phyloP scores from a whole-genome alignment of 306 rosid genomes.

The Canavalia gladiata region DNA sequence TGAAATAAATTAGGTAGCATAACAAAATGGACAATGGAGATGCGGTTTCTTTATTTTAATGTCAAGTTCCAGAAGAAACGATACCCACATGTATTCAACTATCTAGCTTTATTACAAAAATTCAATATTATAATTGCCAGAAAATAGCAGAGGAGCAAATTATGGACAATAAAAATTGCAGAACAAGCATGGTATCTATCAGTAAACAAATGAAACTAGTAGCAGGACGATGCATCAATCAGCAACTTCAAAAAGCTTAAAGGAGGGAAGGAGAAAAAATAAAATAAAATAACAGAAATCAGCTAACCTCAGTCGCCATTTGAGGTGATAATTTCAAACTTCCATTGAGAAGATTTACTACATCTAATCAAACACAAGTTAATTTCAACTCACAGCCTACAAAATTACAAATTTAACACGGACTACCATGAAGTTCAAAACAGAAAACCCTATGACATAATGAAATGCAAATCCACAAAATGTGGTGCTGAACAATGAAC shows the following conservation, averaged over 20 bases:
- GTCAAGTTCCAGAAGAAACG: conserved; percentile 33
- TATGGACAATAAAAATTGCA: neutral
- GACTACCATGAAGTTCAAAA: conserved; percentile 49
- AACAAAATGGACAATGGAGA: conserved; percentile 3
- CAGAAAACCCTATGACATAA: conserved; percentile 58
- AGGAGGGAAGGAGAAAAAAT: neutral
- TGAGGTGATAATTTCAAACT: conserved; percentile 19
- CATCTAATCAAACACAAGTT: conserved; percentile 49
- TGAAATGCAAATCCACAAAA: conserved; percentile 57
- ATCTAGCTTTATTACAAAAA: neutral
- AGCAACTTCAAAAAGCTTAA: neutral
- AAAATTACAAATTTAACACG: conserved; percentile 60
- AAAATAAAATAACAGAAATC: neutral
- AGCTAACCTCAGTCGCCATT: conserved; percentile 28
- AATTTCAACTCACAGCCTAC: conserved; percentile 72
- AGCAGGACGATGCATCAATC: neutral
- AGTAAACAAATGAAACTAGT: conserved; percentile 1
- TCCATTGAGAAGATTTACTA: conserved; percentile 33
- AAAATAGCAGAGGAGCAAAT: conserved; percentile 41
- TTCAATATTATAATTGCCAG: conserved; percentile 43
- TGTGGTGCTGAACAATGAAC: conserved; percentile 52
- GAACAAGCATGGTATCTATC: neutral
- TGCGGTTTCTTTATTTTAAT: conserved; percentile 39
- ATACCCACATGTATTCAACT: conserved; percentile 42
- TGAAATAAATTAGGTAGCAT: conserved; percentile 20